Evolutionary conservation across 306 rosid species (phyloP).

Genomic region (Canavalia ensiformis): DNA sequence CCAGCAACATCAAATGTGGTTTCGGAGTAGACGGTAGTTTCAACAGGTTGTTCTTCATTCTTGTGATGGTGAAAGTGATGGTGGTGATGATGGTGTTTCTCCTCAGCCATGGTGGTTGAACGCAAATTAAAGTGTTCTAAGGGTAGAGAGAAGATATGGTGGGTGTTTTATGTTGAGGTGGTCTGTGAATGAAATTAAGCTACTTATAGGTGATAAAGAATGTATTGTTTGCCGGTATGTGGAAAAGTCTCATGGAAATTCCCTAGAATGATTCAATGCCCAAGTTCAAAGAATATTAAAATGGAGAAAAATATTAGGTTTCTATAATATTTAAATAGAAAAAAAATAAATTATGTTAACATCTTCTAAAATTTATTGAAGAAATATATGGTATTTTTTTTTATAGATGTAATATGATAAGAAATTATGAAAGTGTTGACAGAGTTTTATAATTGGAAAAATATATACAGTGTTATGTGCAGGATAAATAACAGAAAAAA

Average conservation of each 20-base stretch:
- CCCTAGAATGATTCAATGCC: neutral
- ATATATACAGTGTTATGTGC: too few relatives aligned
- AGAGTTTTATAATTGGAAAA: too few relatives aligned
- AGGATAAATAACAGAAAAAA: too few relatives aligned
- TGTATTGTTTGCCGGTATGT: neutral
- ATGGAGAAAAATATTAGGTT: neutral
- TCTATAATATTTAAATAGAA: too few relatives aligned
- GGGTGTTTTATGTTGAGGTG: neutral
- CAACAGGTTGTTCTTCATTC: neutral
- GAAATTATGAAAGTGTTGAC: too few relatives aligned
- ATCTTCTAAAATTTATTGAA: too few relatives aligned
- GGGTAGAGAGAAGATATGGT: neutral
- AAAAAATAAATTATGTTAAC: too few relatives aligned
- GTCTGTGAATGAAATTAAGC: neutral
- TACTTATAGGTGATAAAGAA: constrained; percentile 3
- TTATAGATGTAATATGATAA: too few relatives aligned
- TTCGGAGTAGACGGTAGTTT: neutral
- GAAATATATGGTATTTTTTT: too few relatives aligned
- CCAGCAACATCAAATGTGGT: constrained; percentile 12
- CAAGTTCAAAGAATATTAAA: neutral
- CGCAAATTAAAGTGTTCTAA: neutral
- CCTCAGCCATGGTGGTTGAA: constrained; percentile 28
- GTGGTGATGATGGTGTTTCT: constrained; percentile 24
- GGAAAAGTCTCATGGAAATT: neutral
- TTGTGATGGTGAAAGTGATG: constrained; percentile 39